Conservation (phyloP, 192 early-diverging fungal genomes). For the Dimargaris xerosporica region DNA sequence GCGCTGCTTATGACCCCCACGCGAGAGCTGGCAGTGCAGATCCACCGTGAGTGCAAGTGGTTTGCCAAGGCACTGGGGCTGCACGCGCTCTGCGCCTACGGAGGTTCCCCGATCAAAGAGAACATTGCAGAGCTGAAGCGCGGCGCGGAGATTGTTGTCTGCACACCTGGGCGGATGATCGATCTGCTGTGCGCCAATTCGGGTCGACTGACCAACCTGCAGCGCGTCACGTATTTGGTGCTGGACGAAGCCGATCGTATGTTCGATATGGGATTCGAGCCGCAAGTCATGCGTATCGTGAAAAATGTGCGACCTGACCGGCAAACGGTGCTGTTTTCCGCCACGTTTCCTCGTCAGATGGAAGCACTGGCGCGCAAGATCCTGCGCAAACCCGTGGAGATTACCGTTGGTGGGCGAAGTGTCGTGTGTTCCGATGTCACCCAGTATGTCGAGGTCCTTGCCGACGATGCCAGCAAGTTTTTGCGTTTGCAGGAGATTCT, state of each 20-base stretch:
- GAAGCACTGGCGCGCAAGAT: constrained; percentile 90
- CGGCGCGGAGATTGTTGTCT: constrained; percentile 83
- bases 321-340: constrained; percentile 85
- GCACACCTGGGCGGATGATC: constrained; percentile 83
- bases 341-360: constrained; percentile 93
- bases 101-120: constrained; percentile 73
- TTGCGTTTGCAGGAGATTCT: constrained; percentile 74
- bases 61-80: constrained; percentile 79
- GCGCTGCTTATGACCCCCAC: constrained; percentile 93
- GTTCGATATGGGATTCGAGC: constrained; percentile 99
- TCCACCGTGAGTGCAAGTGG: constrained; percentile 88
- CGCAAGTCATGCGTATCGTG: constrained; percentile 93
- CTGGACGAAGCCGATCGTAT: constrained; percentile 95
- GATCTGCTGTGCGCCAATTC: constrained; percentile 77
- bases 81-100: constrained; percentile 84
- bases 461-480: constrained; percentile 66
- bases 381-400: constrained; percentile 77
- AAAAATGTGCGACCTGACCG: constrained; percentile 74
- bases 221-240: constrained; percentile 83
- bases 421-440: constrained; percentile 77
- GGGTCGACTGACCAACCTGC: constrained; percentile 61
- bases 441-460: constrained; percentile 79
- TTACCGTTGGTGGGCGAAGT: constrained; percentile 85
- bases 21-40: constrained; percentile 93
- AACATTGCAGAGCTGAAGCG: constrained; percentile 80